These are phyloP conservation scores for Tolypocladium tundrense DNA, from an alignment of 2,329 filamentous ascomycete genomes.

Conservation along the genomic window DNA sequence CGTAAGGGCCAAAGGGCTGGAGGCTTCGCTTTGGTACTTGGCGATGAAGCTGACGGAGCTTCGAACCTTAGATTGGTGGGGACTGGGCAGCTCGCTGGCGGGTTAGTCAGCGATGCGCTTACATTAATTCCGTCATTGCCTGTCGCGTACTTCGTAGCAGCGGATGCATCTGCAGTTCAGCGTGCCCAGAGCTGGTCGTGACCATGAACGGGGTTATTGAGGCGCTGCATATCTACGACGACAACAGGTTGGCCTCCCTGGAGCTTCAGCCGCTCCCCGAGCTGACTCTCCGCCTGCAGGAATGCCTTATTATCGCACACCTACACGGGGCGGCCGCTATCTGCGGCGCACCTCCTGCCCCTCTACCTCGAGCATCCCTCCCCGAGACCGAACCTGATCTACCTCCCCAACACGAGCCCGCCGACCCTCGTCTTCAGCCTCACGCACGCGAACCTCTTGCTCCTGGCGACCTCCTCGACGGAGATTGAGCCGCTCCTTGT, in stretches of 20 bases:
- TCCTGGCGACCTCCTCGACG: slow-evolving; percentile 72
- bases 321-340: slow-evolving; percentile 73
- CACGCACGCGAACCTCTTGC: slow-evolving; percentile 75
- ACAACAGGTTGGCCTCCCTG: slow-evolving; percentile 61
- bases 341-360: slow-evolving; percentile 66
- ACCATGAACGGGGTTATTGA: slow-evolving; percentile 82
- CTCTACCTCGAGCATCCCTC: slow-evolving; percentile 75
- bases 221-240: slow-evolving; percentile 94
- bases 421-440: slow-evolving; percentile 84
- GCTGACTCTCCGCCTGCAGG: slow-evolving; percentile 35
- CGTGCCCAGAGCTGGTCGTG: slow-evolving; percentile 10
- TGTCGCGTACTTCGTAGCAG: neutral
- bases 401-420: slow-evolving; percentile 71
- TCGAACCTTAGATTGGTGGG: neutral
- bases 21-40: neutral
- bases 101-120: neutral
- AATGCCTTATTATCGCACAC: slow-evolving; percentile 78
- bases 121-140: neutral
- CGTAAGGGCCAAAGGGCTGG: neutral
- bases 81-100: neutral
- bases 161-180: no score
- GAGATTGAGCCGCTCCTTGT: slow-evolving; percentile 85
- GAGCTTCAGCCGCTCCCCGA: neutral
- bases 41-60: neutral
- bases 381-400: slow-evolving; percentile 78